Evolutionary conservation across 257 asterid species (phyloP).

Genomic region (Salvia splendens): DNA sequence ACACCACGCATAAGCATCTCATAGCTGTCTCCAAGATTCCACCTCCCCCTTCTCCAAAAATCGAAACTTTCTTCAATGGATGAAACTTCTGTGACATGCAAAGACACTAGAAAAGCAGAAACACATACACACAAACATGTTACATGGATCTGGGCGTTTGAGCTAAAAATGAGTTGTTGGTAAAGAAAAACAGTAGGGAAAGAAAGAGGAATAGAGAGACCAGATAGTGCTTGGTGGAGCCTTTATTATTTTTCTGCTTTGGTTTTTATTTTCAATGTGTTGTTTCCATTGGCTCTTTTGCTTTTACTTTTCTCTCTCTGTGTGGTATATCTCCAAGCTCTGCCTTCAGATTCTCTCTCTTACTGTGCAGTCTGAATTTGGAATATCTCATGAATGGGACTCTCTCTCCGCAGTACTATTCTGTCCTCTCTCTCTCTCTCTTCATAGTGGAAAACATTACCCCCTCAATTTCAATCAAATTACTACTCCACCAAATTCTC

Average conservation of each 20-base stretch:
- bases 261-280: constrained; percentile 26
- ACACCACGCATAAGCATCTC: constrained; percentile 32
- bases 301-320: neutral
- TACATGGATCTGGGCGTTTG: constrained; percentile 38
- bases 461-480: constrained; percentile 29
- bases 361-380: constrained; percentile 40
- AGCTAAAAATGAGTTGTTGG: constrained; percentile 32
- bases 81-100: constrained; percentile 25
- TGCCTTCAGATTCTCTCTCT: constrained; percentile 32
- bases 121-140: no score
- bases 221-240: constrained; percentile 45
- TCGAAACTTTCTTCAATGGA: constrained; percentile 9
- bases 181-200: constrained; percentile 26
- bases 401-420: constrained; percentile 29
- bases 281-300: constrained; percentile 27
- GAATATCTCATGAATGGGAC: constrained; percentile 44
- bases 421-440: constrained; percentile 28
- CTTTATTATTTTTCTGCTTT: constrained; percentile 32
- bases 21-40: constrained; percentile 19
- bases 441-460: neutral
- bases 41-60: neutral
- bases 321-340: constrained; percentile 21
- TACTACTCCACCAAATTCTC: neutral
- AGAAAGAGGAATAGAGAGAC: constrained; percentile 19
- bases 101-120: neutral